A percentile compares a stretch with the other conserved stretches of the same genome.
Evolutionary conservation across 768 basidiomycete species (phyloP).

Genomic region (Suillus tomentosus): DNA sequence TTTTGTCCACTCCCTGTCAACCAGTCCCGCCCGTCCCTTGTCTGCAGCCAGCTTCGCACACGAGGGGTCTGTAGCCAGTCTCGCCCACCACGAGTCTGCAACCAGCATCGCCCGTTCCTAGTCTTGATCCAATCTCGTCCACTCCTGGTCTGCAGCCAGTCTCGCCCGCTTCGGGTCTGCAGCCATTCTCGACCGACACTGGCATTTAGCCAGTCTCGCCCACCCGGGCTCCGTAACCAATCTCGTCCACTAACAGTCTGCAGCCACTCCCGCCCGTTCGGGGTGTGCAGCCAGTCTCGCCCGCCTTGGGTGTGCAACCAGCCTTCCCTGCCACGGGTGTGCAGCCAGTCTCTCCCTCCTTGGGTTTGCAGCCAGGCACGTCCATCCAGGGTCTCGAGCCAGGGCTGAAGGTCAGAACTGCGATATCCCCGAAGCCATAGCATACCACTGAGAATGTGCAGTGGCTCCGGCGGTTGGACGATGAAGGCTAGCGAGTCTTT

Average conservation of each 20-base stretch:
- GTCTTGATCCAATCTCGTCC: background rate
- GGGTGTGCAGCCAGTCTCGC: background rate
- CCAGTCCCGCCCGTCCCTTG: background rate
- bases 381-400: constrained; percentile 1
- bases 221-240: too few relatives aligned
- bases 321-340: background rate
- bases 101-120: background rate
- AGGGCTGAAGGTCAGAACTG: background rate
- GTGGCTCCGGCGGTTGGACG: background rate
- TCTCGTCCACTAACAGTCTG: background rate
- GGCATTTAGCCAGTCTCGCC: too few relatives aligned
- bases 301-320: background rate
- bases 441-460: background rate
- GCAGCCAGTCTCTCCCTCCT: background rate
- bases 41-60: constrained; percentile 2
- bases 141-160: background rate
- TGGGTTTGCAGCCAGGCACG: background rate
- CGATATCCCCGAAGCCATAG: background rate
- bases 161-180: too few relatives aligned
- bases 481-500: background rate
- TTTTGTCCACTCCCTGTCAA: background rate
- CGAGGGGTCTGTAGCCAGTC: background rate
- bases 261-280: background rate
- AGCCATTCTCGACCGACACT: too few relatives aligned
- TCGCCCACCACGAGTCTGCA: background rate